phyloP scores from a whole-genome alignment of 2,329 filamentous ascomycete genomes.

The Aspergillus nomiae region DNA sequence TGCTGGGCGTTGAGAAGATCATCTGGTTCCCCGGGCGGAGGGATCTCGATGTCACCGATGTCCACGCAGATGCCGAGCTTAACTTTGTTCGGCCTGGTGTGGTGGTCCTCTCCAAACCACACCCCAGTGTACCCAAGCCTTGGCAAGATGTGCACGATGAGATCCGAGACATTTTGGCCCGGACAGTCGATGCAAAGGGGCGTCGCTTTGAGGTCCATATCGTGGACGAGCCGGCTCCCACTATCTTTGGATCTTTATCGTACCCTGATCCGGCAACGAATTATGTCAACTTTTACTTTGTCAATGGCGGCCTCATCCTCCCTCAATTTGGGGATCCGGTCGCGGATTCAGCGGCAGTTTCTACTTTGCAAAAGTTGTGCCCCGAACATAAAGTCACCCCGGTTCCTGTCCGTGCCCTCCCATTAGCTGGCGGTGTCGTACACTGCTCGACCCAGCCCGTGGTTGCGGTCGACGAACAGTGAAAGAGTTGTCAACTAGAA shows the following conservation, averaged over 20 bases:
- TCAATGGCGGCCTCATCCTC: conserved; percentile 31
- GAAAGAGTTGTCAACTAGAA: neutral
- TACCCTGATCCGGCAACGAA: conserved; percentile 25
- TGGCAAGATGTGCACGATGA: conserved; percentile 25
- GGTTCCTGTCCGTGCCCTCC: conserved; percentile 25
- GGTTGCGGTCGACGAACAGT: neutral
- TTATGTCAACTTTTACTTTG: conserved; percentile 34
- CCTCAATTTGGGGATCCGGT: conserved; percentile 28
- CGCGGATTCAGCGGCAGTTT: conserved; percentile 23
- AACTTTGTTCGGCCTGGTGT: conserved; percentile 22
- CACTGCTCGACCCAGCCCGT: conserved; percentile 33
- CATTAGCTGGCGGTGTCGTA: conserved; percentile 30
- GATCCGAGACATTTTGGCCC: conserved; percentile 17
- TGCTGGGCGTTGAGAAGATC: conserved; percentile 32
- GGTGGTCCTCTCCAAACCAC: conserved; percentile 28
- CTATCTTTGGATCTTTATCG: neutral
- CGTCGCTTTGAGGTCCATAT: conserved; percentile 23
- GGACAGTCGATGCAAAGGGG: conserved; percentile 24
- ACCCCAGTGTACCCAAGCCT: conserved; percentile 13
- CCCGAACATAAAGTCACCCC: conserved; percentile 23
- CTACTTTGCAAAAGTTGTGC: conserved; percentile 23
- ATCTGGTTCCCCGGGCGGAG: conserved; percentile 37
- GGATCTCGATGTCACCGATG: conserved; percentile 36
- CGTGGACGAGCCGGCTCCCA: conserved; percentile 27
- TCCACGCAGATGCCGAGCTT: conserved; percentile 28